phyloP scores from a whole-genome alignment of 2,329 filamentous ascomycete genomes.

The Endoconidiophora laricicola region DNA sequence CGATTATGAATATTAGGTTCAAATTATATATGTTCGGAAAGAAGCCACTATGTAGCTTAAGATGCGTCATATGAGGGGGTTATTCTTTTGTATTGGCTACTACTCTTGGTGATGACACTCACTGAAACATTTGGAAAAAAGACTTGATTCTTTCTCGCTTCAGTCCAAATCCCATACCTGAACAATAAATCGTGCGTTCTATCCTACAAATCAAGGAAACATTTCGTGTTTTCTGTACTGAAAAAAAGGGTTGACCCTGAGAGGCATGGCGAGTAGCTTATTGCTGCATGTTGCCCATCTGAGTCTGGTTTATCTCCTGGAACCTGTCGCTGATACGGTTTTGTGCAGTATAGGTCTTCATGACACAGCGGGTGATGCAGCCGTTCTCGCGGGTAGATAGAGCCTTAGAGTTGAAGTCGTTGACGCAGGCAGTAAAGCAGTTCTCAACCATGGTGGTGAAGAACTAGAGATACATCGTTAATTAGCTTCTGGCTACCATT shows the following conservation, averaged over 20 bases:
- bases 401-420: conserved; percentile 96
- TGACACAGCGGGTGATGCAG: conserved; percentile 86
- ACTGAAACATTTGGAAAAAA: too few relatives aligned
- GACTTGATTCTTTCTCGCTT: too few relatives aligned
- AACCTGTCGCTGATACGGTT: conserved; percentile 86
- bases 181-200: too few relatives aligned
- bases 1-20: too few relatives aligned
- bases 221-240: not conserved
- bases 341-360: conserved; percentile 87
- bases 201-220: too few relatives aligned
- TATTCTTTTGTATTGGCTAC: too few relatives aligned
- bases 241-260: not conserved
- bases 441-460: conserved; percentile 57
- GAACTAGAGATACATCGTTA: conserved; percentile 25
- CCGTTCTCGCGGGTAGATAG: conserved; percentile 74
- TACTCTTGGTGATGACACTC: too few relatives aligned
- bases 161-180: too few relatives aligned
- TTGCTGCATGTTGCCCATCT: conserved; percentile 31
- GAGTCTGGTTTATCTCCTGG: conserved; percentile 49
- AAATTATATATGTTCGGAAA: too few relatives aligned
- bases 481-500: not conserved
- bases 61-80: too few relatives aligned
- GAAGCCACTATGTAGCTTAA: too few relatives aligned
- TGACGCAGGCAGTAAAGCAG: conserved; percentile 95
- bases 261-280: conserved; percentile 13